These are phyloP conservation scores for Diaporthe ilicicola DNA, from an alignment of 2,329 filamentous ascomycete genomes.

Conservation along the genomic window DNA sequence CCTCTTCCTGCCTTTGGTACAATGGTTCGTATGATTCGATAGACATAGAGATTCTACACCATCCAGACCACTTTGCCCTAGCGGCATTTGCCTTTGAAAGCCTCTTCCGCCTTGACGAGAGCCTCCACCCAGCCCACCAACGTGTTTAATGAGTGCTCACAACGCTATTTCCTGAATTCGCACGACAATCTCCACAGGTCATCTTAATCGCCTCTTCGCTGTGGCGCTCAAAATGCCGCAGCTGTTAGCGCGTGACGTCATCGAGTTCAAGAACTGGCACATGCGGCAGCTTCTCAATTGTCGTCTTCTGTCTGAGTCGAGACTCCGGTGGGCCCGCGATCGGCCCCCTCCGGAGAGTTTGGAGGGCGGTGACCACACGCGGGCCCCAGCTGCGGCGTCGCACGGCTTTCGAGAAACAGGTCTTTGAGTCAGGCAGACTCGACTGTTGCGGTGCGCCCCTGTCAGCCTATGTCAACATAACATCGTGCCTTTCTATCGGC, in stretches of 20 bases:
- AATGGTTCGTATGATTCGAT: slow-evolving; percentile 25
- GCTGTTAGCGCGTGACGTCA: slow-evolving; percentile 7
- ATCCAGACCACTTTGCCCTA: slow-evolving; percentile 25
- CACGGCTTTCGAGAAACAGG: not conserved
- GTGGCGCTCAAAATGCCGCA: slow-evolving; percentile 19
- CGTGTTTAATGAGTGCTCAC: not conserved
- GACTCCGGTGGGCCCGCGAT: slow-evolving; percentile 4
- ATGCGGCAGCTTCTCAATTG: not conserved
- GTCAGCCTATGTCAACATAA: not conserved
- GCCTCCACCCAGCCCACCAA: not conserved
- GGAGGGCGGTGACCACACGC: slow-evolving; percentile 2
- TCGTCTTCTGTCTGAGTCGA: not conserved
- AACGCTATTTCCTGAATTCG: not conserved
- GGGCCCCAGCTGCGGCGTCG: not conserved
- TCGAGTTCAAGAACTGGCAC: slow-evolving; percentile 6
- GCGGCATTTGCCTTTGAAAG: slow-evolving; percentile 2
- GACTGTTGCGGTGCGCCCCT: not conserved
- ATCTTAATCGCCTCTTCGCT: slow-evolving; percentile 6
- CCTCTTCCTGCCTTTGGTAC: slow-evolving; percentile 27
- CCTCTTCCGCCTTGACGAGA: not conserved
- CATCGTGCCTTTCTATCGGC: not conserved
- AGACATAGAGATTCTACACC: slow-evolving; percentile 31
- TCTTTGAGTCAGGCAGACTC: not conserved
- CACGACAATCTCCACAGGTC: not conserved
- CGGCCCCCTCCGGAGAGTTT: slow-evolving; percentile 8